phyloP scores from a whole-genome alignment of 192 early-diverging fungal genomes.

The Mortierella antarctica region DNA sequence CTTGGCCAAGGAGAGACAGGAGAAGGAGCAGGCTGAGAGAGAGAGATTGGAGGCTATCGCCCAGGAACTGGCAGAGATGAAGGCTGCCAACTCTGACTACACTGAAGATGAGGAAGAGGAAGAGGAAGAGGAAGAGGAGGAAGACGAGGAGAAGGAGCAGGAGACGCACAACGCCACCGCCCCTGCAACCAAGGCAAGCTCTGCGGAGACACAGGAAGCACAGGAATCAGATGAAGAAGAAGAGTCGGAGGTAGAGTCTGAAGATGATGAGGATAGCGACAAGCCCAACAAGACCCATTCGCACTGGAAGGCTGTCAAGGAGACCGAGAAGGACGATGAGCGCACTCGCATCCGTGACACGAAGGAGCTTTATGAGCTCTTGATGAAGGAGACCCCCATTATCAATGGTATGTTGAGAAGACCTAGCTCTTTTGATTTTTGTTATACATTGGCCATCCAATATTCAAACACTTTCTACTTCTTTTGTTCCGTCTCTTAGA shows the following conservation, averaged over 20 bases:
- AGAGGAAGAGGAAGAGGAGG: constrained; percentile 51
- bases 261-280: constrained; percentile 37
- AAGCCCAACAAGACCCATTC: constrained; percentile 49
- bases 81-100: constrained; percentile 50
- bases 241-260: constrained; percentile 19
- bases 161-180: constrained; percentile 7
- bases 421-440: not conserved
- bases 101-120: constrained; percentile 56
- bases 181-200: not conserved
- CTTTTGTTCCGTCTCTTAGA: constrained; percentile 16
- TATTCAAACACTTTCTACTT: constrained; percentile 4
- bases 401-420: constrained; percentile 50
- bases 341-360: constrained; percentile 63
- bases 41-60: constrained; percentile 57
- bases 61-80: constrained; percentile 45
- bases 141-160: constrained; percentile 38
- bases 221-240: constrained; percentile 28
- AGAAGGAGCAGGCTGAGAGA: constrained; percentile 75
- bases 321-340: constrained; percentile 64
- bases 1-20: constrained; percentile 78
- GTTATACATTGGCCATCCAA: not conserved
- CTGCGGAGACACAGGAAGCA: constrained; percentile 7
- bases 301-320: constrained; percentile 49
- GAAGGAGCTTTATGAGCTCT: constrained; percentile 62
- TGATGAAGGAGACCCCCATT: constrained; percentile 58